These are phyloP conservation scores for Vanrija pseudolonga DNA, from an alignment of 1,284 basidiomycete genomes.

Conservation along the genomic window DNA sequence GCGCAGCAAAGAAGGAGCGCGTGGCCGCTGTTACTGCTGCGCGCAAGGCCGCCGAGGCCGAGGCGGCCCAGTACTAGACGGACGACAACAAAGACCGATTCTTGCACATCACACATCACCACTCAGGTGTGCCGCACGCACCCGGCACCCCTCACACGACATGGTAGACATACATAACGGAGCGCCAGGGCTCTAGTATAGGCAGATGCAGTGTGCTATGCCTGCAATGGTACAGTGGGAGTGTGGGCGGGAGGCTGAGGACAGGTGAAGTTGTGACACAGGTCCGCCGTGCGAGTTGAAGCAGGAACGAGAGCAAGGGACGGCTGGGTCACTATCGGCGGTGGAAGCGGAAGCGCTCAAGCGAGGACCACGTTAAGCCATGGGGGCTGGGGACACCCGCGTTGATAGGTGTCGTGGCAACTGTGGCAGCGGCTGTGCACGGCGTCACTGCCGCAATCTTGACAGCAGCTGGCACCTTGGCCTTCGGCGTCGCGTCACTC, in stretches of 20 bases:
- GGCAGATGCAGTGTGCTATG: conserved; percentile 20
- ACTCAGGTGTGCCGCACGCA: no score
- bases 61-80: not conserved
- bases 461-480: no score
- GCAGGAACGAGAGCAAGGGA: no score
- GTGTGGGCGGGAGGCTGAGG: no score
- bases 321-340: conserved; percentile 3
- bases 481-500: not conserved
- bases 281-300: no score
- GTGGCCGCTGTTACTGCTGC: not conserved
- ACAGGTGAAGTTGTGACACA: no score
- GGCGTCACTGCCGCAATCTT: not conserved
- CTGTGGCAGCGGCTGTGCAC: no score
- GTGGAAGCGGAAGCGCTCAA: conserved; percentile 16
- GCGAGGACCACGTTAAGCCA: conserved; percentile 10
- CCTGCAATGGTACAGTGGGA: not conserved
- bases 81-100: no score
- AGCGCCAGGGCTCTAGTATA: no score
- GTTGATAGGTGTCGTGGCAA: not conserved
- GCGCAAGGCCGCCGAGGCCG: not conserved
- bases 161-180: not conserved
- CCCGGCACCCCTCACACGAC: not conserved
- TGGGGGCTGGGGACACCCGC: not conserved
- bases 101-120: no score
- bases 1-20: not conserved